Percentiles rank a stretch among this genome's conserved stretches.
These are phyloP conservation scores for Cytospora schulzeri DNA, from an alignment of 2,329 filamentous ascomycete genomes.

Conservation along the genomic window DNA sequence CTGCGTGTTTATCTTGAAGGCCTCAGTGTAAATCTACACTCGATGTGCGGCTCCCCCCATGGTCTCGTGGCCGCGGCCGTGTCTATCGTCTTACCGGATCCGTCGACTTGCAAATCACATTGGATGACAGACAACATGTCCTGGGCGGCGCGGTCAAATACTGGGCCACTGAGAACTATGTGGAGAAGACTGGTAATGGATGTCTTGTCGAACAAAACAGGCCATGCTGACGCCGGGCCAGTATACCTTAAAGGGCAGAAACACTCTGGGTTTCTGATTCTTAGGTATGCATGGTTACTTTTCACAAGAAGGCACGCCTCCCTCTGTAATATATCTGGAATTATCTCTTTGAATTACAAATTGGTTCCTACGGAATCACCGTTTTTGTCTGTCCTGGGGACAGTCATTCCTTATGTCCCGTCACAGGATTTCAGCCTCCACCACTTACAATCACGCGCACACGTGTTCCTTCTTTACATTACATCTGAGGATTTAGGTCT, in stretches of 20 bases:
- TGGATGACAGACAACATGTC: not conserved
- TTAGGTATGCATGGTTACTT: not conserved
- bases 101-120: not conserved
- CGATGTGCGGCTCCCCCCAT: not conserved
- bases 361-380: not conserved
- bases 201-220: constrained; percentile 2
- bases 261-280: not conserved
- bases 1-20: constrained; percentile 3
- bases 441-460: not conserved
- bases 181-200: not conserved
- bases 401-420: not conserved
- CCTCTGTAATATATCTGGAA: not conserved
- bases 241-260: not conserved
- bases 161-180: constrained; percentile 1
- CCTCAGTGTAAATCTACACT: not conserved
- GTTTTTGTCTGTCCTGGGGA: not conserved
- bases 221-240: constrained; percentile 1
- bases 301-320: not conserved
- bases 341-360: not conserved
- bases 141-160: not conserved
- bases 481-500: not conserved
- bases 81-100: not conserved
- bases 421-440: not conserved
- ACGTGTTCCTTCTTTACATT: not conserved
- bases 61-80: constrained; percentile 8